Evolutionary conservation across 345 rosid species (phyloP).

Genomic region (Boechera stricta): DNA sequence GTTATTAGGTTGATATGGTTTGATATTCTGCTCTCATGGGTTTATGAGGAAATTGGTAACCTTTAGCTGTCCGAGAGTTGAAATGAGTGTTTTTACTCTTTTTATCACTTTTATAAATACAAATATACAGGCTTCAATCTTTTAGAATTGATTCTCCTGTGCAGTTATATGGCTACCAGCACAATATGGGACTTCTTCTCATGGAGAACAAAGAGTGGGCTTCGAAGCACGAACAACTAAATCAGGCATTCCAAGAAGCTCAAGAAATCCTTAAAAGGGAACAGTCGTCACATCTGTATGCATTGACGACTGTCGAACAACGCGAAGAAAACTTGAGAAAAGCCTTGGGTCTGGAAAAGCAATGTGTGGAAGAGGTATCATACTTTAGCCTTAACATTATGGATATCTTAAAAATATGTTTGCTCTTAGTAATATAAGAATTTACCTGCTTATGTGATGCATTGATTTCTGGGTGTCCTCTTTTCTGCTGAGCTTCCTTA

Average conservation of each 20-base stretch:
- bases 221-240: constrained; percentile 55
- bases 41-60: constrained; percentile 6
- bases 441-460: constrained; percentile 7
- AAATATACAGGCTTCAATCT: background rate
- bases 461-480: constrained; percentile 21
- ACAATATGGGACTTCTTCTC: constrained; percentile 90
- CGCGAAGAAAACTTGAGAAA: constrained; percentile 71
- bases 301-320: constrained; percentile 69
- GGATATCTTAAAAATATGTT: background rate
- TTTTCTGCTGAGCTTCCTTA: constrained; percentile 2
- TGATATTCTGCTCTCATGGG: background rate
- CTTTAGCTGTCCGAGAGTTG: background rate
- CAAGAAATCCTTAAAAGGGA: constrained; percentile 79
- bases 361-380: constrained; percentile 70
- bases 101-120: background rate
- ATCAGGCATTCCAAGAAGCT: constrained; percentile 66
- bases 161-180: constrained; percentile 83
- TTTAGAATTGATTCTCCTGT: constrained; percentile 10
- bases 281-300: constrained; percentile 65
- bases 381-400: constrained; percentile 1
- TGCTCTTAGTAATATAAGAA: background rate
- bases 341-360: constrained; percentile 66
- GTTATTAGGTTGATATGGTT: background rate
- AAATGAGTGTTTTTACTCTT: background rate
- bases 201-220: constrained; percentile 82